Evolutionary conservation across 1,284 basidiomycete genomes (phyloP).

Genomic region (Ceratobasidium sp.): DNA sequence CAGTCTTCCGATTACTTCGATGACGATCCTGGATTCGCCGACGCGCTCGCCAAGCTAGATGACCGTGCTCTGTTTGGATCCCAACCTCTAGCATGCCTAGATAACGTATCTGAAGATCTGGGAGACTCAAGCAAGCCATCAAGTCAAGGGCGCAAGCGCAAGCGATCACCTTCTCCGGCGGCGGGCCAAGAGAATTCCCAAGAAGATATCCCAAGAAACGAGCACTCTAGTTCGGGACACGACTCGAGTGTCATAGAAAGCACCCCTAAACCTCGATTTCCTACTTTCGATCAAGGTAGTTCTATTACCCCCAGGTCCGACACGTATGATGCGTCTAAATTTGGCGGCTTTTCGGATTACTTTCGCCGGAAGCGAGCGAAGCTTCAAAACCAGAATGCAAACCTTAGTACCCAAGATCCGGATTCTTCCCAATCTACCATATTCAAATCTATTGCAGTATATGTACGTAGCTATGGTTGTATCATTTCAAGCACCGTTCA

Average conservation of each 20-base stretch:
- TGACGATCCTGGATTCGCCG: constrained; percentile 31
- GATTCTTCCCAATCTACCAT: constrained; percentile 56
- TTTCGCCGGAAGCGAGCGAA: constrained; percentile 91
- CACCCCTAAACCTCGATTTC: background rate
- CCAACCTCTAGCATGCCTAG: constrained; percentile 26
- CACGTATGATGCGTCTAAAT: constrained; percentile 78
- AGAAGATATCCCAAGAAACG: background rate
- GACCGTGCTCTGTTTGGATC: constrained; percentile 28
- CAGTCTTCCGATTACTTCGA: constrained; percentile 35
- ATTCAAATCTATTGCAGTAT: constrained; percentile 77
- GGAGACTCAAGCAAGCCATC: background rate
- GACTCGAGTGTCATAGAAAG: background rate
- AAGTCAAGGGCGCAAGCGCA: constrained; percentile 29
- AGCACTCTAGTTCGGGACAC: background rate
- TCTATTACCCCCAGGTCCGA: constrained; percentile 31
- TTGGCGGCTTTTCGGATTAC: constrained; percentile 86
- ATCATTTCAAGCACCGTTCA: background rate
- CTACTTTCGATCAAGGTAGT: background rate
- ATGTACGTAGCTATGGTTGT: constrained; percentile 58
- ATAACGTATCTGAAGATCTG: background rate
- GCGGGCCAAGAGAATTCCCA: constrained; percentile 26
- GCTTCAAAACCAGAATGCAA: constrained; percentile 82
- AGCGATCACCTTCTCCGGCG: constrained; percentile 4
- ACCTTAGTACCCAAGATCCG: constrained; percentile 55
- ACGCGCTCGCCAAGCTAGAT: constrained; percentile 18